Base-by-base conservation (phyloP, 352 stramenopile species). In the Phytophthora ramorum region DNA sequence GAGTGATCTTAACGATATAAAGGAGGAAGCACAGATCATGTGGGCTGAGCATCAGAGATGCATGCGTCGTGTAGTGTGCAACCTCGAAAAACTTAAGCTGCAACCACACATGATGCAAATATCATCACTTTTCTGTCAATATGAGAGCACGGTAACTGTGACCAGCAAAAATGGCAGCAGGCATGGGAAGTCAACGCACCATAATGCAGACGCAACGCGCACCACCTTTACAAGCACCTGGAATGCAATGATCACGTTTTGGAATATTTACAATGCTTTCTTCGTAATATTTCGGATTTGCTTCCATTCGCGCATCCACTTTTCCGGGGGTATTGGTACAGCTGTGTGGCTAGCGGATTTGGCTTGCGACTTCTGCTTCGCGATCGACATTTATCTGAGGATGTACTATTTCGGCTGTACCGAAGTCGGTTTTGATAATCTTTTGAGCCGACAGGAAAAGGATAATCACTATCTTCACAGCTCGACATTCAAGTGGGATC, bases 191-290 rank as follows among this genome's bases (percentile, higher is more conserved):
- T n/a, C 24, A 6, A 20, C 28, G 10, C 34, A 32, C 9, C 53
- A 20, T 10, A 50, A 74, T 52, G 47, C 48, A n/a, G 49, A 85
- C 9, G 45, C 63, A 9, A 28, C 52, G 3, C 76, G 73, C 7
- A 60, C 63, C 10, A 71, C 52, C 7, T 63, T 89, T 30, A 62
- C 59, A 2, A 83, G 63, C 16, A 45, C 58, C 7, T 95, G 85
- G 87, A 83, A 83, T 43, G 59, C 78, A 1, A 37, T 75, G 1
- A 48, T 95, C 32, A 89, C 79, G n/a, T 66, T 79, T 16, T 85
- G 74, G 61, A 95, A 90, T 54, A 75, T 91, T 1, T 95, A 91
- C 69, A 93, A 87, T 46, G 73, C 79, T 4, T 78, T 90, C 30
- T 74, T 75, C 16, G 61, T 90, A 58, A 77, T 95, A 20, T 92